Percentiles rank a stretch among this genome's conserved stretches.
These are phyloP conservation scores for Penicillium crustosum DNA, from an alignment of 2,329 filamentous ascomycete genomes.

Conservation along the genomic window DNA sequence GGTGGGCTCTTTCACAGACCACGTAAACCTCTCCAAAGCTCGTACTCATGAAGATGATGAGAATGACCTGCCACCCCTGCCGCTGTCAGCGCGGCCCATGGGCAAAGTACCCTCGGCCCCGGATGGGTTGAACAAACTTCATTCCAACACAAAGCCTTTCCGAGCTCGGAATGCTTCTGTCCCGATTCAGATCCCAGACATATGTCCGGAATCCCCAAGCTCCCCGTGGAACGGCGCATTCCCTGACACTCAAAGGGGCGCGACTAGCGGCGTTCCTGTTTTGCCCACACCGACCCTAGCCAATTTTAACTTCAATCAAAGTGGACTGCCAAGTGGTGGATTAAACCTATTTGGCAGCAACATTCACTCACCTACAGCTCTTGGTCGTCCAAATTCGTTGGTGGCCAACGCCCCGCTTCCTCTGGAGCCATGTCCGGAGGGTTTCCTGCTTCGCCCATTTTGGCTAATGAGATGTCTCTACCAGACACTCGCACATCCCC, in stretches of 20 bases:
- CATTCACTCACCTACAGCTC: slow-evolving; percentile 66
- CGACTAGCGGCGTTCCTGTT: slow-evolving; percentile 57
- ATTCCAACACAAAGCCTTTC: slow-evolving; percentile 69
- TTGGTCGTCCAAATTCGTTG: slow-evolving; percentile 66
- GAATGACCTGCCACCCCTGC: slow-evolving; percentile 31
- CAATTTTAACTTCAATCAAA: slow-evolving; percentile 58
- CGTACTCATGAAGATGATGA: slow-evolving; percentile 48
- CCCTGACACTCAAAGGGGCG: slow-evolving; percentile 46
- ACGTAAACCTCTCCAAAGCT: slow-evolving; percentile 44
- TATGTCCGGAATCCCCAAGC: slow-evolving; percentile 66
- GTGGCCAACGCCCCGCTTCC: slow-evolving; percentile 68
- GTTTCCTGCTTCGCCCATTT: slow-evolving; percentile 87
- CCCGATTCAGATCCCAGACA: slow-evolving; percentile 58
- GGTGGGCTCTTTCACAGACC: slow-evolving; percentile 38
- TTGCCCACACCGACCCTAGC: slow-evolving; percentile 70
- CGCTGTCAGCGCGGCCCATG: slow-evolving; percentile 37
- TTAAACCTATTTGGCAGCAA: slow-evolving; percentile 81
- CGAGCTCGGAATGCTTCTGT: slow-evolving; percentile 73
- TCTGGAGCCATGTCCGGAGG: slow-evolving; percentile 87
- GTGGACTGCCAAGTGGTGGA: slow-evolving; percentile 62
- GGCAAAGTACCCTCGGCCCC: slow-evolving; percentile 43
- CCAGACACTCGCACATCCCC: slow-evolving; percentile 85
- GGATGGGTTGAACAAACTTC: slow-evolving; percentile 61
- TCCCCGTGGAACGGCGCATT: slow-evolving; percentile 74
- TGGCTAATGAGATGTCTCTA: slow-evolving; percentile 97